A percentile compares a stretch with the other conserved stretches of the same genome.
phyloP scores from a whole-genome alignment of 1,284 basidiomycete genomes.

The Cerioporus squamosus region DNA sequence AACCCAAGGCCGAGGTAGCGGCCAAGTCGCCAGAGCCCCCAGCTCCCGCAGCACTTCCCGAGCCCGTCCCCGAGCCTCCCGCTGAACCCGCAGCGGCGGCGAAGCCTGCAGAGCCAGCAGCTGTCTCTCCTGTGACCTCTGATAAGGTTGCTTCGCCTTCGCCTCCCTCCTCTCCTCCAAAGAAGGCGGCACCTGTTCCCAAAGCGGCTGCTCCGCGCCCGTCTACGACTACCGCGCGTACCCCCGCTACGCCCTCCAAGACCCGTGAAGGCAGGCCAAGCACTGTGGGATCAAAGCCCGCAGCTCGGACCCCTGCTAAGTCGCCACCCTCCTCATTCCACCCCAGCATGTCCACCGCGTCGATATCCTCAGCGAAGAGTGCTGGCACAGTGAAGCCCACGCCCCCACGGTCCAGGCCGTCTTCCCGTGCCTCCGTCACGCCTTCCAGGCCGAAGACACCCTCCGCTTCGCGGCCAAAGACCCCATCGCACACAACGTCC shows the following conservation, averaged over 20 bases:
- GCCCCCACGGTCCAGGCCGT: constrained; percentile 27
- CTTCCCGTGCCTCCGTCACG: constrained; percentile 37
- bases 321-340: constrained; percentile 35
- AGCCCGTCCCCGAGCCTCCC: constrained; percentile 10
- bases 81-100: constrained; percentile 15
- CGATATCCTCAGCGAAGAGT: constrained; percentile 22
- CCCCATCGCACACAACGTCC: constrained; percentile 31
- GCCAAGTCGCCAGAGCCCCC: constrained; percentile 16
- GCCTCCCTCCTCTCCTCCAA: constrained; percentile 33
- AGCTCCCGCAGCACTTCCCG: constrained; percentile 2
- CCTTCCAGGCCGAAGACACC: constrained; percentile 52
- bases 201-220: constrained; percentile 15
- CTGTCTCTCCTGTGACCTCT: constrained; percentile 18
- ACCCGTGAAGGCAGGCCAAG: constrained; percentile 22
- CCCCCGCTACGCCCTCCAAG: constrained; percentile 34
- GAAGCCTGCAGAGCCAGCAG: constrained; percentile 27
- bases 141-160: constrained; percentile 17
- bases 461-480: constrained; percentile 39
- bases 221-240: constrained; percentile 13
- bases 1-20: constrained; percentile 4
- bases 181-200: constrained; percentile 26
- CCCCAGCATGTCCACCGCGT: constrained; percentile 22
- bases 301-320: constrained; percentile 32
- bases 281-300: constrained; percentile 23
- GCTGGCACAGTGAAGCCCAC: constrained; percentile 21